A percentile compares a stretch with the other conserved stretches of the same genome.
phyloP scores from a whole-genome alignment of 1,284 basidiomycete genomes.

The Ganoderma leucocontextum region DNA sequence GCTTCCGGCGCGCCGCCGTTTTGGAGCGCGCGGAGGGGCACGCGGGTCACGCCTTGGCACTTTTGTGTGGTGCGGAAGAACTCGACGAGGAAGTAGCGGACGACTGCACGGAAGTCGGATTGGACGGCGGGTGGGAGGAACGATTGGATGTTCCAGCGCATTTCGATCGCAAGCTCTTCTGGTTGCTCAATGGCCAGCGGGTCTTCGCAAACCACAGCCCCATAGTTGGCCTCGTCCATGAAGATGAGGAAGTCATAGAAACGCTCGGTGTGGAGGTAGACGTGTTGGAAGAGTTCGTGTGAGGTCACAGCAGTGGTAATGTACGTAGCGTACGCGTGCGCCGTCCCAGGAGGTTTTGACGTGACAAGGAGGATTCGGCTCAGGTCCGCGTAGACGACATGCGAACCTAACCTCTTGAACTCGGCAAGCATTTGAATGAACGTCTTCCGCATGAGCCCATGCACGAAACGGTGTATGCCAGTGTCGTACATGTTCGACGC shows the following conservation, averaged over 20 bases:
- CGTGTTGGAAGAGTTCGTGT: slow-evolving; percentile 95
- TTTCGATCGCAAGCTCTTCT: slow-evolving; percentile 77
- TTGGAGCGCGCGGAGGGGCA: slow-evolving; percentile 79
- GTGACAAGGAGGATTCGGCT: slow-evolving; percentile 92
- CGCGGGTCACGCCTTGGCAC: slow-evolving; percentile 64
- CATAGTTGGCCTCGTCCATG: slow-evolving; percentile 96
- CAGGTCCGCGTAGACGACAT: slow-evolving; percentile 96
- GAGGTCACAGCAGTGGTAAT: slow-evolving; percentile 93
- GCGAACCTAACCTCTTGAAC: slow-evolving; percentile 94
- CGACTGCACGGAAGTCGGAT: slow-evolving; percentile 75
- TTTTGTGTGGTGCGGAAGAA: slow-evolving; percentile 84
- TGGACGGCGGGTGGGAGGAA: slow-evolving; percentile 92
- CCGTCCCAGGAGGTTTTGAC: slow-evolving; percentile 94
- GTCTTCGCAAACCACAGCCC: slow-evolving; percentile 88
- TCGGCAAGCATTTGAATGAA: slow-evolving; percentile 97
- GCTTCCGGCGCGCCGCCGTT: slow-evolving; percentile 67
- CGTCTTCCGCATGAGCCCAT: slow-evolving; percentile 97
- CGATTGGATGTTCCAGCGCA: slow-evolving; percentile 94
- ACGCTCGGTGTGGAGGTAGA: slow-evolving; percentile 87
- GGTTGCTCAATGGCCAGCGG: slow-evolving; percentile 74
- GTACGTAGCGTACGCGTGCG: slow-evolving; percentile 95
- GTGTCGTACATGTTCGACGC: slow-evolving; percentile 93
- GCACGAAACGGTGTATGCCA: slow-evolving; percentile 92
- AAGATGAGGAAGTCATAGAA: slow-evolving; percentile 97
- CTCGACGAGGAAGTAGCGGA: slow-evolving; percentile 90